Evolutionary conservation across 208 protist species (phyloP), one percentile per base, ranked within the genome.

Genomic region (Spongospora subterranea): DNA sequence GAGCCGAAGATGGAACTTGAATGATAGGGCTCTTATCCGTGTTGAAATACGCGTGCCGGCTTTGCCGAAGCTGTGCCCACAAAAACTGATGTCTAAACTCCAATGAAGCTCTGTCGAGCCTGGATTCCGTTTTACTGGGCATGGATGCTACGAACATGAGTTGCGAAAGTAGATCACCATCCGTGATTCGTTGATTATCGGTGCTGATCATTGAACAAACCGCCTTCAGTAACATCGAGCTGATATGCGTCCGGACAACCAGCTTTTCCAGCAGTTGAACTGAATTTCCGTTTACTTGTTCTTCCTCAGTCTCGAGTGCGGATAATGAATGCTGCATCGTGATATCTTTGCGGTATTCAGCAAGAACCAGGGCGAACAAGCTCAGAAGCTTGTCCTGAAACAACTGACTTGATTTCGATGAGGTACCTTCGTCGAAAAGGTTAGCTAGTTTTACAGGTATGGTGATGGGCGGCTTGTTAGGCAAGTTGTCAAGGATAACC

Each of bases 221-320:
- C 6, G n/a, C n/a, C 71, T 82, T 82, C 35, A 82, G n/a, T n/a
- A 82, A n/a, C 71, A 43, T 45, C 35, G 71, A 82, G 71, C 35
- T 45, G 6, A 82, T 20, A 43, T n/a, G 71, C 17, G 17, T 17
- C 6, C 71, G 71, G 35, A 82, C 35, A 20, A 82, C 71, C 6
- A 43, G 35, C 6, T 6, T 13, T 35, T 82, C 71, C 6, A 43
- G 35, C 71, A 29, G 50, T 60, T 60, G 50, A 60, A 24, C 50
- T 60, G 13, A 60, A 60, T 60, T 6, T 60, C 50, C 24, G 6
- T 24, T 6, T n/a, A n/a, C n/a, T n/a, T n/a, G n/a, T n/a, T n/a
- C n/a, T n/a, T n/a, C n/a, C n/a, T n/a, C n/a, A n/a, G n/a, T n/a
- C n/a, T n/a, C n/a, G n/a, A n/a, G n/a, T n/a, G n/a, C n/a, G n/a